These are phyloP conservation scores for Globisporangium parvum DNA, from an alignment of 352 stramenopile species.

Conservation along the genomic window DNA sequence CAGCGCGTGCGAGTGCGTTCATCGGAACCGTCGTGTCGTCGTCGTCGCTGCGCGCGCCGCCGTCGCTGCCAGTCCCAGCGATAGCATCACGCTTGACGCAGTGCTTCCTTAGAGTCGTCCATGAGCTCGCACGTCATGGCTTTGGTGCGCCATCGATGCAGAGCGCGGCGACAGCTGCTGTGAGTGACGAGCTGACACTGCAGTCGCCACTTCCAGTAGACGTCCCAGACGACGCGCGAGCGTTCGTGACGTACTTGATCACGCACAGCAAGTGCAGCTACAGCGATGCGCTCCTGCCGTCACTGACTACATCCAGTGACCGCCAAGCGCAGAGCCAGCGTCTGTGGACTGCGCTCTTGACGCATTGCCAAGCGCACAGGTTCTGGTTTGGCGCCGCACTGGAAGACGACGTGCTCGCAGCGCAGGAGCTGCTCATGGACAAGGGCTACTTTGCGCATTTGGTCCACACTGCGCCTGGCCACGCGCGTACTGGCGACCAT, in stretches of 20 bases:
- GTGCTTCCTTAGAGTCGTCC: slow-evolving; percentile 11
- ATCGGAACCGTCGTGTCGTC: background rate
- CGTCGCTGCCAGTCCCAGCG: slow-evolving; percentile 4
- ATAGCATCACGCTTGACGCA: slow-evolving; percentile 7
- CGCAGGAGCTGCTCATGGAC: slow-evolving; percentile 33
- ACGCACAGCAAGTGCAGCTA: slow-evolving; percentile 8
- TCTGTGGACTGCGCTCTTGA: slow-evolving; percentile 29
- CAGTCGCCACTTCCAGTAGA: background rate
- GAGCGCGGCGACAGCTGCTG: background rate
- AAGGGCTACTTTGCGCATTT: slow-evolving; percentile 11
- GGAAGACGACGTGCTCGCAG: slow-evolving; percentile 28
- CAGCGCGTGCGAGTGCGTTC: slow-evolving; percentile 23
- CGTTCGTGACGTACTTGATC: slow-evolving; percentile 10
- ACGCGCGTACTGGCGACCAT: background rate
- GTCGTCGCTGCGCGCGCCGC: slow-evolving; percentile 1
- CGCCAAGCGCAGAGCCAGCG: slow-evolving; percentile 9
- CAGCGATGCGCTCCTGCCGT: background rate
- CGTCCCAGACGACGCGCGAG: slow-evolving; percentile 7
- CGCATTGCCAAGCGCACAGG: slow-evolving; percentile 24
- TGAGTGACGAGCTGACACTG: background rate
- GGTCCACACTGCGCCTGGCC: background rate
- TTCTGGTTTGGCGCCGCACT: slow-evolving; percentile 27
- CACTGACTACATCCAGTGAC: background rate
- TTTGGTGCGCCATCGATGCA: background rate
- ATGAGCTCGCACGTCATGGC: background rate